Evolutionary conservation across 2,329 filamentous ascomycete genomes (phyloP).

Genomic region (Ophiocordyceps camponoti-saundersi): DNA sequence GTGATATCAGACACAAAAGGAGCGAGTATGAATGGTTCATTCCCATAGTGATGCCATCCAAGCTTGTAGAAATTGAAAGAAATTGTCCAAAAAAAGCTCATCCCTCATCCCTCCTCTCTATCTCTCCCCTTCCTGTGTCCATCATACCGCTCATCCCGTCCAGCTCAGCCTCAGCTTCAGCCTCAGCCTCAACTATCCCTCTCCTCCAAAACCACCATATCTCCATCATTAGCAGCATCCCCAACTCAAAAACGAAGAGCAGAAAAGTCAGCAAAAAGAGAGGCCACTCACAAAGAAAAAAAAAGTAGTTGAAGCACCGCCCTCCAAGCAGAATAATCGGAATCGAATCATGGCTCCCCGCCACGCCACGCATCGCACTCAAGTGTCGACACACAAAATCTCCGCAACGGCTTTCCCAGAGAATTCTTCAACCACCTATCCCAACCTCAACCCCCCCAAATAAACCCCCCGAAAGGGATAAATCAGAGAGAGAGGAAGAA

Average conservation of each 20-base stretch:
- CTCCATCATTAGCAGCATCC: slow-evolving; percentile 2
- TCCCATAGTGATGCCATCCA: no score
- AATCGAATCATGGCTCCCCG: slow-evolving; percentile 8
- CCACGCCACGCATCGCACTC: slow-evolving; percentile 10
- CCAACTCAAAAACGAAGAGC: not conserved
- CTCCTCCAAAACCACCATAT: not conserved
- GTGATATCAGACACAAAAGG: no score
- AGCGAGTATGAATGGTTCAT: no score
- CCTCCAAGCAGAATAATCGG: slow-evolving; percentile 10
- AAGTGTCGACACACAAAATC: slow-evolving; percentile 9
- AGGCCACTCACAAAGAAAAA: slow-evolving; percentile 3
- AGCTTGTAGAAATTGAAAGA: no score
- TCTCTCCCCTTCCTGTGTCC: no score
- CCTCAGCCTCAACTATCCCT: not conserved
- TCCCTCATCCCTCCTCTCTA: no score
- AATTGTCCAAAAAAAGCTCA: no score
- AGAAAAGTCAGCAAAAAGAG: not conserved
- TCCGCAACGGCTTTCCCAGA: slow-evolving; percentile 9
- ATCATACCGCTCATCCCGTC: not conserved
- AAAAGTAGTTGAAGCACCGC: slow-evolving; percentile 7
- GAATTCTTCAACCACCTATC: not conserved
- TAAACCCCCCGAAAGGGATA: not conserved
- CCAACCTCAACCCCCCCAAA: not conserved
- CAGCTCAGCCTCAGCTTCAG: not conserved
- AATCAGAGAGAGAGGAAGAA: not conserved